Base-by-base conservation (phyloP, 805 yeast genomes). In the Torulaspora microellipsoides region DNA sequence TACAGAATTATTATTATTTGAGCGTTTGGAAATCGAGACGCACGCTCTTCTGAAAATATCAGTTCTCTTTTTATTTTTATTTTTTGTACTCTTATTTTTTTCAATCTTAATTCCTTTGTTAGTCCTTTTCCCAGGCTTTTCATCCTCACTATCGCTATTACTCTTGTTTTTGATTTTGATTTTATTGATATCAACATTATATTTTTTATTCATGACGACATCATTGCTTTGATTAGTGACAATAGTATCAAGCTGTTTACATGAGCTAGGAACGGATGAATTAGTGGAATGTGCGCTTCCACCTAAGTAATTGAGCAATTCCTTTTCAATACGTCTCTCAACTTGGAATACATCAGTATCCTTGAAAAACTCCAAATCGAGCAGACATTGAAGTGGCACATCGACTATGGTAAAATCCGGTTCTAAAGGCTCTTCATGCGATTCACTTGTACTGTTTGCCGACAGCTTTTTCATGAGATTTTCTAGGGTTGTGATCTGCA, bases 351-450 rank as follows among this genome's bases (percentile, higher is more conserved):
- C 49, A 5, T 44, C 43, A 8, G 34, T 25, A 27, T 56, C 60
- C 20, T 44, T 31, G 29, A 52, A 49, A 6, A 48, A 45, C 15
- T 45, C 37, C 7, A 57, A 46, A n/a, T 55, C 58, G 2, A 58
- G 46, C 14, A 56, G 31, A 10, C 52, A 30, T 23, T 49, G 47
- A 17, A 57, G 43, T 15, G 61, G 60, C 3, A 59, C 42, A 40
- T 59, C 52, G 9, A 57, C 55, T n/a, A 46, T 41, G 3, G 39
- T 31, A 34, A 40, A 48, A n/a, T 45, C 46, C n/a, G 43, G 27
- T 8, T 34, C 34, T 30, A 40, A 15, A 7, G 11, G 13, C 4
- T 29, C 30, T 5, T 34, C 6, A n/a, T 36, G 32, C 17, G 8
- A 15, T 3, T 31, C 11, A 10, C 31, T 33, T 7, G 32, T 15